A percentile compares a stretch with the other conserved stretches of the same genome.
phyloP scores from a whole-genome alignment of 345 rosid genomes.

The Erysimum cheiranthoides region DNA sequence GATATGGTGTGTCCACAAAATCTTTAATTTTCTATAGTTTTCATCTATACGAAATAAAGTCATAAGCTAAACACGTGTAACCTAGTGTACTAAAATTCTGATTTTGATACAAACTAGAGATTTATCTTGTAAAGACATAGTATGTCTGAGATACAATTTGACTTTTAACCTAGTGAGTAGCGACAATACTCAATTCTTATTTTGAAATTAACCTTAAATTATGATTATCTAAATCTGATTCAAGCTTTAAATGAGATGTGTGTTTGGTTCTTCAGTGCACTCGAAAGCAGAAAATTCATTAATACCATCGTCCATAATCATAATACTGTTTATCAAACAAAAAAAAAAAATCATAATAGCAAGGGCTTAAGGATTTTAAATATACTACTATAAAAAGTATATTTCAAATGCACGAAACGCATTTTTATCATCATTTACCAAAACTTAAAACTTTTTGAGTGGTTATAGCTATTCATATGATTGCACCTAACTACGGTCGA shows the following conservation, averaged over 20 bases:
- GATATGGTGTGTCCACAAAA: constrained; percentile 21
- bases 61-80: not conserved
- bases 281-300: not conserved
- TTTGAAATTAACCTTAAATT: not conserved
- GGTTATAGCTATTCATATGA: not conserved
- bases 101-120: not conserved
- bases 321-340: too few species aligned
- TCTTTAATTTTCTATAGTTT: not conserved
- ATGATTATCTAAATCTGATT: not conserved
- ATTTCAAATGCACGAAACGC: not conserved
- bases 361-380: too few species aligned
- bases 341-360: too few species aligned
- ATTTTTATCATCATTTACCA: not conserved
- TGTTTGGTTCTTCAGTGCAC: not conserved
- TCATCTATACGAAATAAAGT: not conserved
- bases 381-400: too few species aligned
- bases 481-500: not conserved
- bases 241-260: not conserved
- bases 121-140: not conserved
- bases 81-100: not conserved
- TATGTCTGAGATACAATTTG: not conserved
- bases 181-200: not conserved
- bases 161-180: not conserved
- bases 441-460: not conserved
- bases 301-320: not conserved